Base-by-base conservation (phyloP, 2,329 filamentous ascomycete species). In the Seiridium unicorne region DNA sequence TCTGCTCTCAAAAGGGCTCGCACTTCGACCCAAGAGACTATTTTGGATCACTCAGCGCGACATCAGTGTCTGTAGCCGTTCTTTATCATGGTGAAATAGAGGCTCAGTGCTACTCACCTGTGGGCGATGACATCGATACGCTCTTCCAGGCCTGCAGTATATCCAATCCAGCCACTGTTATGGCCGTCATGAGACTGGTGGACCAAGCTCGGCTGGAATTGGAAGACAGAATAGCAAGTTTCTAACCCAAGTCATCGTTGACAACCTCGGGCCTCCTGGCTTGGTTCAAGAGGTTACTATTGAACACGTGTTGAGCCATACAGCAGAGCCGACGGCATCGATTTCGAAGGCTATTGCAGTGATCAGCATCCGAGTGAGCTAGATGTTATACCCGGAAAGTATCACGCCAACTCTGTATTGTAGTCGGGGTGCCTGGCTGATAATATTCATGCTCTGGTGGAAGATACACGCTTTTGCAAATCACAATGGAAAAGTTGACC, bases 71-170 rank as follows among this genome's bases (percentile, higher is more conserved):
- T 11, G 51, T 58, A 10, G 55, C 55, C 34, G 55, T 58, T 35
- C 55, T 58, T 32, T 44, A 58, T 18, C 55, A 51, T 51, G 55
- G 55, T 4, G 26, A 58, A 26, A 49, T 58, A 3, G 13, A 9
- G n/a, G 35, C 55, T 40, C 44, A 34, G 8, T 58, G 55, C 6
- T 58, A 49, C 11, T 58, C 55, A 32, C 51, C 55, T 2, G 13
- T 58, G 11, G 46, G 46, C 11, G 32, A 51, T 13, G 32, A n/a
- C n/a, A 35, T 18, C 46, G 34, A 51, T 13, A 58, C 55, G 10
- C 55, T 35, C 3, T 58, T 58, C 55, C 55, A 58, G 36, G 55
- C 44, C 18, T 49, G 44, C 46, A 58, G 55, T 42, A 58, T 58
- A n/a, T 51, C 44, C n/a, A 58, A 51, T 5, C 46, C 55, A 8